Evolutionary conservation across 768 basidiomycete genomes (phyloP).

Genomic region (Boletus edulis): DNA sequence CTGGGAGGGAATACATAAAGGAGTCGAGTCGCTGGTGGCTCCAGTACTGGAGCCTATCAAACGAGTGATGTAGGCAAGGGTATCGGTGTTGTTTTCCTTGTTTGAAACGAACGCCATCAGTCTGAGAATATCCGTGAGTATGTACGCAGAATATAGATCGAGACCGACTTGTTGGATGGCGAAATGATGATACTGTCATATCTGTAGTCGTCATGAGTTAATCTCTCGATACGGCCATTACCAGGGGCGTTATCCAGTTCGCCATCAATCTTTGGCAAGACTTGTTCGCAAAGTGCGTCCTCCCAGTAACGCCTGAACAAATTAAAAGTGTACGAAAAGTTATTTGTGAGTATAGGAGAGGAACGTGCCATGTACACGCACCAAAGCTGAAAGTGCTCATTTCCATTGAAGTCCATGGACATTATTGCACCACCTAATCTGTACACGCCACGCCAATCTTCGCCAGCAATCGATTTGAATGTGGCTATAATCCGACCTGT

Average conservation of each 20-base stretch:
- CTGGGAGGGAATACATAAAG: slow-evolving; percentile 33
- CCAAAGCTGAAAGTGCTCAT: slow-evolving; percentile 43
- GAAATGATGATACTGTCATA: slow-evolving; percentile 32
- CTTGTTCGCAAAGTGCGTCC: slow-evolving; percentile 24
- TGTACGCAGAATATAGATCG: not conserved
- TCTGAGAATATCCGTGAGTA: slow-evolving; percentile 16
- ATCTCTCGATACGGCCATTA: slow-evolving; percentile 38
- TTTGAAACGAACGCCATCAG: slow-evolving; percentile 41
- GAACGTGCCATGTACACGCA: slow-evolving; percentile 6
- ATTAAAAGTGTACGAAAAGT: too few relatives aligned
- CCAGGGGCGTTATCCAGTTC: slow-evolving; percentile 41
- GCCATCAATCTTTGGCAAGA: slow-evolving; percentile 34
- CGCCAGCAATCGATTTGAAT: slow-evolving; percentile 34
- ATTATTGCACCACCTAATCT: slow-evolving; percentile 37
- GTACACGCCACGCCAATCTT: slow-evolving; percentile 41
- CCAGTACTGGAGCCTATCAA: slow-evolving; percentile 33
- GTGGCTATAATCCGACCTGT: slow-evolving; percentile 34
- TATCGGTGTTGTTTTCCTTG: slow-evolving; percentile 39
- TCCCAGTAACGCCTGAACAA: slow-evolving; percentile 42
- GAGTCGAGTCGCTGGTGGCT: slow-evolving; percentile 25
- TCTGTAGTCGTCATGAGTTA: slow-evolving; percentile 39
- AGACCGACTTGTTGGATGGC: slow-evolving; percentile 35
- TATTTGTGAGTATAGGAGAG: too few relatives aligned
- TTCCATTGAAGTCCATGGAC: slow-evolving; percentile 41
- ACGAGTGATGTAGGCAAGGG: slow-evolving; percentile 35